phyloP scores from a whole-genome alignment of 2,329 filamentous ascomycete species.

The Trichoderma breve region DNA sequence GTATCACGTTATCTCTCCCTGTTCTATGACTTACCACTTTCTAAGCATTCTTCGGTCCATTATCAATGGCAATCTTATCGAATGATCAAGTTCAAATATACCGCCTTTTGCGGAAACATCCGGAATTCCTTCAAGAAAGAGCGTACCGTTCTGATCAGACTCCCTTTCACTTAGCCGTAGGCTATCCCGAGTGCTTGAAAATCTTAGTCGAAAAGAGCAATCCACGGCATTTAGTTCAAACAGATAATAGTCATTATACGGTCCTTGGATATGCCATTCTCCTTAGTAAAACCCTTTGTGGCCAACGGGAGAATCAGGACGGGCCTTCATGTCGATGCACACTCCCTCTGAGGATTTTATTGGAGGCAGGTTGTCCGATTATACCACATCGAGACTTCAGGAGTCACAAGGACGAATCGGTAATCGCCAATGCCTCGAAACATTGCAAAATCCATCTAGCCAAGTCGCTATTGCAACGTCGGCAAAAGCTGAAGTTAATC shows the following conservation, averaged over 20 bases:
- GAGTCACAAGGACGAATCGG: accelerated
- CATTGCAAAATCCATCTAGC: neutral
- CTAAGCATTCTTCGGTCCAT: neutral
- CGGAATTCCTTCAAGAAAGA: neutral
- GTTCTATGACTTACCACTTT: neutral
- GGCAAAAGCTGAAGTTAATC: neutral
- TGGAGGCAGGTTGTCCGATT: neutral
- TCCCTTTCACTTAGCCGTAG: neutral
- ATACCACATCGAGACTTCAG: neutral
- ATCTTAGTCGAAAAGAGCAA: neutral
- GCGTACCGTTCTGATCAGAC: neutral
- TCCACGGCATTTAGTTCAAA: neutral
- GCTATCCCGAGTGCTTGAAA: neutral
- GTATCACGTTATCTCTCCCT: neutral
- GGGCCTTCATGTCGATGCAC: neutral
- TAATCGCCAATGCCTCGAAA: neutral
- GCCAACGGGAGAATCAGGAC: neutral
- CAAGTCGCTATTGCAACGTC: neutral
- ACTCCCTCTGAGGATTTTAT: neutral
- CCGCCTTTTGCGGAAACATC: neutral
- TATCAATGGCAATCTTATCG: neutral
- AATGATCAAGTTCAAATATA: neutral
- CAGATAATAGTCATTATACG: neutral
- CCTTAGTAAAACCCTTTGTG: neutral
- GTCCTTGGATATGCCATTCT: neutral